Base-by-base conservation (phyloP, 352 stramenopile genomes). In the Globisporangium recalcitrans region DNA sequence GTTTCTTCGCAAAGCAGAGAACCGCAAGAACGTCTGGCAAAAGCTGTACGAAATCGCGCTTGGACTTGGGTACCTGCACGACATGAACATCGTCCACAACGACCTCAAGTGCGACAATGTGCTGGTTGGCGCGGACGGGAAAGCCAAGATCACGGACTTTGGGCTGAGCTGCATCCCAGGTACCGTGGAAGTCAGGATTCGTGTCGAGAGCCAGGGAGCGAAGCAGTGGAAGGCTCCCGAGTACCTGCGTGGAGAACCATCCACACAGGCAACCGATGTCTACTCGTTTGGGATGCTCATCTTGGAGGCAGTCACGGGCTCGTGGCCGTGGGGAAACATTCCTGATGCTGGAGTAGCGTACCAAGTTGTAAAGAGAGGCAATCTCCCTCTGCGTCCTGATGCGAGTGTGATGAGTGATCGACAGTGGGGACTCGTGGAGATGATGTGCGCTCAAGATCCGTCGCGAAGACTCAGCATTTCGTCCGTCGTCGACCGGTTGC, bases 121-220 rank as follows among this genome's bases (percentile, higher is more conserved):
- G 19, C 40, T 73, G 46, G 56, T 70, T 13, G 60, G 48, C 16
- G 21, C 44, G 21, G 64, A 69, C 46, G 61, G 61, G 13, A 65
- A 60, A 3, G 68, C 49, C 9, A 67, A 68, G 64, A 47, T 74
- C 10, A 67, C 55, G 14, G 68, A 74, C 55, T 74, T 74, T 44
- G 68, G 64, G 0, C 26, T 64, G 22, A 64, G 58, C 34, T 44
- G 19, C 24, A 19, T 42, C 9, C 34, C 13, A 3, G 8, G 8
- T 13, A 7, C 3, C 9, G 34, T 7, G 3, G 34, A 42, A 16
- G 13, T 42, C 34, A 11, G n/a, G 10, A n/a, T 46, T 13, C 11
- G 1, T 6, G 38, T n/a, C 11, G n/a, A 46, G 38, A 46, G 4
- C 38, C 14, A 46, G 16, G 38, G 38, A 46, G 38, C 38, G 13